Base-by-base conservation (phyloP, 129 eudicot species). In the Lonicera japonica region DNA sequence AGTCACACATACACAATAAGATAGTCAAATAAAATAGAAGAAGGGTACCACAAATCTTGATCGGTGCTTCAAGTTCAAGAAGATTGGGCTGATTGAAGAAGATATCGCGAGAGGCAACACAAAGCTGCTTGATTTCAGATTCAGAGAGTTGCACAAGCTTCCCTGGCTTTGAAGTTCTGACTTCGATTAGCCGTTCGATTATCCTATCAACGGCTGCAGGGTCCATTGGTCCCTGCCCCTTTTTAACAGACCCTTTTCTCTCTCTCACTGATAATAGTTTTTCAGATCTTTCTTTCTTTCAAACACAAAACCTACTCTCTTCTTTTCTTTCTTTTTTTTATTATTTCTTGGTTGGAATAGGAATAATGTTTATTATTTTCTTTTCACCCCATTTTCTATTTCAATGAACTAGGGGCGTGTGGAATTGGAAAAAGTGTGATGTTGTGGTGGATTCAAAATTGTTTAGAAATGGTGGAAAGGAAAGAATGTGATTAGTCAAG, bases 41-140 rank as follows among this genome's bases (percentile, higher is more conserved):
- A 20, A 25, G 9, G n/a, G n/a, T 81, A 92, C 98, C 98, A 48
- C 98, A 92, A 85, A 92, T 92, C 87, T 92, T 92, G 65, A 92
- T 87, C 66, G 98, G 98, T n/a, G 98, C 96, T 74, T 87, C 86
- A 58, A 92, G 96, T 58, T 92, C 98, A 40, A 92, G 96, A 57
- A 92, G 98, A 85, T 84, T 92, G 54, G 98, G 96, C 66, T 92
- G 98, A 2, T 70, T 80, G 56, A 74, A 60, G 60, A 92, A 92
- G 71, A 92, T 85, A 51, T 87, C 98, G 23, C 98, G 88, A 38
- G 98, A 79, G 4, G 88, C 66, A 6, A 73, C 56, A 64, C 98
- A 92, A 9, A 92, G 98, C 78, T 87, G 98, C 62, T 88, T 88
- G 78, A 92, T 92, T 82, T 92, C 98, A 58, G 91, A 64, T 66